These are phyloP conservation scores for Tetrapisispora arboricola DNA, from an alignment of 805 yeast genomes.

Conservation along the genomic window DNA sequence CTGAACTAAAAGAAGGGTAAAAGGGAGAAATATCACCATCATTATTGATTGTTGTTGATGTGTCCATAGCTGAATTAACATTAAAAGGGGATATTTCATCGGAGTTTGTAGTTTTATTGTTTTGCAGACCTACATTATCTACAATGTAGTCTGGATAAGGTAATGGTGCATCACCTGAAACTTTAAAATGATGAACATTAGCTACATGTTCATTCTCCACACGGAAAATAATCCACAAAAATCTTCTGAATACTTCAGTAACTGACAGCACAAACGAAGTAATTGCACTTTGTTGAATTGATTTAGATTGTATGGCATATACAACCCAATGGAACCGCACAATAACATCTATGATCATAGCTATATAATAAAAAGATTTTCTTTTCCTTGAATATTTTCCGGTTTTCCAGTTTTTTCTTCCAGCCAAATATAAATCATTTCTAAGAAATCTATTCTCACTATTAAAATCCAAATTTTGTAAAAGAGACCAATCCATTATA, in stretches of 20 bases:
- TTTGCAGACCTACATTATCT: not conserved
- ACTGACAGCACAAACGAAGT: conserved; percentile 76
- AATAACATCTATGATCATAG: conserved; percentile 62
- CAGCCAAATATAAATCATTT: conserved; percentile 59
- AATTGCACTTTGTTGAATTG: conserved; percentile 78
- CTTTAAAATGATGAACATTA: conserved; percentile 74
- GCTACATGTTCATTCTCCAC: conserved; percentile 95
- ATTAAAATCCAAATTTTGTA: conserved; percentile 33
- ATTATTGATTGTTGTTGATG: not conserved
- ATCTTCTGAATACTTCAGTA: conserved; percentile 74
- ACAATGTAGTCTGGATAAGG: conserved; percentile 47
- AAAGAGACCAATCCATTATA: conserved; percentile 90
- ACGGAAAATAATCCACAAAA: conserved; percentile 84
- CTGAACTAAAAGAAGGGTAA: not conserved
- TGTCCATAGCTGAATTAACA: not conserved
- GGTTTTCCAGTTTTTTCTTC: conserved; percentile 27
- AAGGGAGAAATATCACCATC: not conserved
- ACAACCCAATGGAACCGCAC: conserved; percentile 88
- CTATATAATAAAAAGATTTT: conserved; percentile 52
- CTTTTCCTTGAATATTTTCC: conserved; percentile 22
- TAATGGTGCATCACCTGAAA: conserved; percentile 75
- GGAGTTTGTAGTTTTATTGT: not conserved
- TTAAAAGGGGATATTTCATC: not conserved
- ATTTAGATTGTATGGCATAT: conserved; percentile 65
- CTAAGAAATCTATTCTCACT: conserved; percentile 52